phyloP scores from a whole-genome alignment of 2,329 filamentous ascomycete species.

The Neurospora crassa region DNA sequence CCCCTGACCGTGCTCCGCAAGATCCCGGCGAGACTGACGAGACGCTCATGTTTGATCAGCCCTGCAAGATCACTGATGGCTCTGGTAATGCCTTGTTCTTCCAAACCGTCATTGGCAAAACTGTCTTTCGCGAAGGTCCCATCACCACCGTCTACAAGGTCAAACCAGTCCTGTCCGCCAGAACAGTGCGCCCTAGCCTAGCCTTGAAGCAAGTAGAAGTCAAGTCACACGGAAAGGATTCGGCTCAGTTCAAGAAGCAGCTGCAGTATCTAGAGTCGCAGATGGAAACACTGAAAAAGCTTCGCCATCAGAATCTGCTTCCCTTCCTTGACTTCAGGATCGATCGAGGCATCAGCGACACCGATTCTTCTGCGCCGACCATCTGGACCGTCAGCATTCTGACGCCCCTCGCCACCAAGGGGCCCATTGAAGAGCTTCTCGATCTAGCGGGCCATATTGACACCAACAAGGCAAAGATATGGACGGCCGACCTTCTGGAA shows the following conservation, averaged over 20 bases:
- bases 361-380: slow-evolving; percentile 15
- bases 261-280: slow-evolving; percentile 68
- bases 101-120: slow-evolving; percentile 60
- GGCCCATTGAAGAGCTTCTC: slow-evolving; percentile 72
- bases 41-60: slow-evolving; percentile 55
- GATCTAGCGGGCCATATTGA: slow-evolving; percentile 68
- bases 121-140: slow-evolving; percentile 54
- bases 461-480: slow-evolving; percentile 68
- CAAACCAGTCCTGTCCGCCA: slow-evolving; percentile 51
- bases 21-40: slow-evolving; percentile 23
- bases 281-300: slow-evolving; percentile 63
- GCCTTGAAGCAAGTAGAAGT: slow-evolving; percentile 64
- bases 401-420: slow-evolving; percentile 69
- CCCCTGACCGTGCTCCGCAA: slow-evolving; percentile 25
- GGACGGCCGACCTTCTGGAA: slow-evolving; percentile 87
- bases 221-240: slow-evolving; percentile 45
- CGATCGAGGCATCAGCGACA: slow-evolving; percentile 33
- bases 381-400: slow-evolving; percentile 70
- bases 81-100: slow-evolving; percentile 58
- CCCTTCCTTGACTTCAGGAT: slow-evolving; percentile 79
- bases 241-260: slow-evolving; percentile 60
- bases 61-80: slow-evolving; percentile 52
- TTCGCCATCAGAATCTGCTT: slow-evolving; percentile 68
- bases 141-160: slow-evolving; percentile 64
- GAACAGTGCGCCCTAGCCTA: slow-evolving; percentile 50